Evolutionary conservation across 2,329 filamentous ascomycete genomes (phyloP).

Genomic region (Nigrograna mackinnonii): DNA sequence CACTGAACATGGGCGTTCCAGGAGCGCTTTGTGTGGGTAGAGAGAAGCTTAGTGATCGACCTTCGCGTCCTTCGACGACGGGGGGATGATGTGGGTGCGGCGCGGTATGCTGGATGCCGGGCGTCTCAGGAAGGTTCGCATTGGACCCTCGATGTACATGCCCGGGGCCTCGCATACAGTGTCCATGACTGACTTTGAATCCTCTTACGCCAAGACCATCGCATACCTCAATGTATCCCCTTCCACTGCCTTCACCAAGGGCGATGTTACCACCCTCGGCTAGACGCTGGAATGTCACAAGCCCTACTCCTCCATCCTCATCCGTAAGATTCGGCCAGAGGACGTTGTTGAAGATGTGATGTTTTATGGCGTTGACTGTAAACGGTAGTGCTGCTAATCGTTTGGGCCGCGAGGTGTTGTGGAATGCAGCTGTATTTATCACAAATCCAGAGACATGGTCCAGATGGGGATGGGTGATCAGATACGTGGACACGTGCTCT

Average conservation of each 20-base stretch:
- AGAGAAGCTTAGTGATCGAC: conserved; percentile 38
- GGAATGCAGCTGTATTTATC: conserved; percentile 87
- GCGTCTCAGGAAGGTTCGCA: conserved; percentile 42
- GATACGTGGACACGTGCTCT: conserved; percentile 80
- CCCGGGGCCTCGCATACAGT: conserved; percentile 71
- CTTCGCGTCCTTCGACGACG: conserved; percentile 23
- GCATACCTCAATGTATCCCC: conserved; percentile 85
- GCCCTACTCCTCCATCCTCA: conserved; percentile 90
- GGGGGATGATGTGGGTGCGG: conserved; percentile 18
- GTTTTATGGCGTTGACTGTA: conserved; percentile 91
- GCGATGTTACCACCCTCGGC: conserved; percentile 87
- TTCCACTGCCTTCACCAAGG: conserved; percentile 76
- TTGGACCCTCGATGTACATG: conserved; percentile 49
- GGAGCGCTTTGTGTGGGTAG: conserved; percentile 35
- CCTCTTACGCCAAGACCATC: conserved; percentile 88
- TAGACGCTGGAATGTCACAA: conserved; percentile 87
- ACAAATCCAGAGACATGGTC: conserved; percentile 92
- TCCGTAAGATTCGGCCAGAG: conserved; percentile 98
- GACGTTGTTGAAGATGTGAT: conserved; percentile 94
- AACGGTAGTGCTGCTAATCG: conserved; percentile 81
- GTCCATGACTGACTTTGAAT: conserved; percentile 86
- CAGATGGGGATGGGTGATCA: conserved; percentile 96
- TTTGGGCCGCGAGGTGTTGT: conserved; percentile 77
- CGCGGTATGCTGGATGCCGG: conserved; percentile 22
- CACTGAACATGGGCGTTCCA: conserved; percentile 36